Base-by-base conservation (phyloP, 805 yeast species). In the Sporopachydermia quercuum region DNA sequence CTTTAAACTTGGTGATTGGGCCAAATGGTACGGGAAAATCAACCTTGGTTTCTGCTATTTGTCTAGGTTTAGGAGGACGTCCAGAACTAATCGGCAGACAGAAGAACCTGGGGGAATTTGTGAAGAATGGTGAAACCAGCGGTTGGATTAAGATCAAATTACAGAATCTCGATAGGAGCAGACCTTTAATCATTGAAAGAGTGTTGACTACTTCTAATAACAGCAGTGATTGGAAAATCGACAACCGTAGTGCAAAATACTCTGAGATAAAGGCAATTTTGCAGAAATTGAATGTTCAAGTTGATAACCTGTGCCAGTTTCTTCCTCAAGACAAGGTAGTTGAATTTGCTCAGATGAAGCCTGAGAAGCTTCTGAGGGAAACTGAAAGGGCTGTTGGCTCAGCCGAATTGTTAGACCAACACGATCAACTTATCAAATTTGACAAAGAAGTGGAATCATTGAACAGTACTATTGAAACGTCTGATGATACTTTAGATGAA, bases 11-110 rank as follows among this genome's bases (percentile, higher is more conserved):
- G 78, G 81, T 91, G 42, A 79, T 91, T 40, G 98, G 96, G 0
- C 96, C 96, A 8, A 91, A 91, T 55, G 99, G 99, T 27, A 74
- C 94, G 0, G 98, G 98, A 4, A 91, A 91, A 52, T 78, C 91
- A 33, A 85, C 97, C 0, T 73, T 91, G 50, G 87, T 91, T 3
- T 83, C 96, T 44, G 97, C 96, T 0, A 73, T 89, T 1, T 89
- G 94, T 53, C 63, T 91, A 23, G 94, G 96, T 0, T 60, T 91
- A 14, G 89, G 79, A 1, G 97, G 96, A 1, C 74, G 71, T 50
- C 69, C 82, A 16, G 82, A 73, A 34, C 37, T 75, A 35, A 70
- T 87, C 43, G 93, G 91, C 3, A 81, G 70, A 63, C 79, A 64
- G 54, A 72, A 52, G 56, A 73, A 68, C 35, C 55, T 76, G 2